Base-by-base conservation (phyloP, 352 stramenopile species). In the Phytopythium montanum region DNA sequence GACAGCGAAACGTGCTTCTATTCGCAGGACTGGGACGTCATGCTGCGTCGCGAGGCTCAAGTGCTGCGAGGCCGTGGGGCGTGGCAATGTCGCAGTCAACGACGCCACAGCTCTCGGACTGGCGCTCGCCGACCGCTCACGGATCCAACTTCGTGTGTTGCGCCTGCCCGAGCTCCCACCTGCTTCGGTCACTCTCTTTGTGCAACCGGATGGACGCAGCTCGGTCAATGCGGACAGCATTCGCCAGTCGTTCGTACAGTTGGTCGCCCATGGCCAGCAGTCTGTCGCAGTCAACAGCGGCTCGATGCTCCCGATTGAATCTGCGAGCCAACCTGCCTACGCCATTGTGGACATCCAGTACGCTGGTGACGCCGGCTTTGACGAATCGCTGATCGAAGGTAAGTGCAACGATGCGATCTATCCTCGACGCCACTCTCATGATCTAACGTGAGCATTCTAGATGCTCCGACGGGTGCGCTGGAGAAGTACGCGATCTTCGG, bases 401-500 rank as follows among this genome's bases (percentile, higher is more conserved):
- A 66, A 56, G 56, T 9, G 4, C 18, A 3, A 25, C 42, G 57
- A 36, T 9, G 49, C 12, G 8, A 6, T 52, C n/a, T 33, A 21
- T 31, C 52, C n/a, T 55, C 13, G 4, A 0, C 29, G 18, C 4
- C 23, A 49, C n/a, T 3, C 18, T 12, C 4, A 25, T 18, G 44
- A 33, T 13, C 7, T 45, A n/a, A 33, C 54, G 36, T 49, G 58
- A n/a, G 36, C 16, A 36, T 25, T 41, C 59, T 53, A 90, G 81
- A 68, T 44, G 55, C 85, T 51, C 81, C 81, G 5, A 62, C 70
- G 38, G 79, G 81, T 5, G 79, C 77, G 9, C 38, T 88, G 19
- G 61, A 85, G 41, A 86, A 88, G 34, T 91, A 85, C 48, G 68
- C 79, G 12, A 33, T 87, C 8, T 44, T 88, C 8, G 79, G 76